Conservation (phyloP, 2,329 filamentous ascomycete genomes). For the Fusarium sp. region DNA sequence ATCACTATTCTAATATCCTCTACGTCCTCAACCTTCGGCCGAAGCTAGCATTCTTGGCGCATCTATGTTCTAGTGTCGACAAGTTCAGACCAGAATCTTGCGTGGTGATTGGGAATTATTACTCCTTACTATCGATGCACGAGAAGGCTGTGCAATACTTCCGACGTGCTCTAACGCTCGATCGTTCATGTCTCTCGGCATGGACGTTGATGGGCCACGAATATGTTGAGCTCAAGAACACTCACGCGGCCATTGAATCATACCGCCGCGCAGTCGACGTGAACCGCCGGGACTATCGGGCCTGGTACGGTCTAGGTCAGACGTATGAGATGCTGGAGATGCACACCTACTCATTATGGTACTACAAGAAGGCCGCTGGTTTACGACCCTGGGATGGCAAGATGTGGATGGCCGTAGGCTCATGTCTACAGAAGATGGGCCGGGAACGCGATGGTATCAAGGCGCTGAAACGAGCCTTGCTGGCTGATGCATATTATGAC, state of each 20-base stretch:
- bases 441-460: constrained; percentile 93
- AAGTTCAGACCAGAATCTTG: constrained; percentile 98
- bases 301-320: constrained; percentile 97
- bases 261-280: constrained; percentile 96
- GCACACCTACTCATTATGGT: constrained; percentile 97
- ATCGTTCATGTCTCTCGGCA: constrained; percentile 90
- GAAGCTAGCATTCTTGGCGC: constrained; percentile 92
- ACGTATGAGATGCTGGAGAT: constrained; percentile 98
- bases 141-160: constrained; percentile 99
- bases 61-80: constrained; percentile 91
- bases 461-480: constrained; percentile 90
- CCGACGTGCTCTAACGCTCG: constrained; percentile 89
- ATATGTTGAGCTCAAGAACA: constrained; percentile 98
- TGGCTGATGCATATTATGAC: constrained; percentile 90
- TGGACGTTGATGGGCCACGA: constrained; percentile 99
- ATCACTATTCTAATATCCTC: constrained; percentile 97
- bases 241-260: constrained; percentile 96
- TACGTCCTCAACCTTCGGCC: constrained; percentile 92
- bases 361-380: constrained; percentile 95
- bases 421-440: constrained; percentile 91
- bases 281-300: constrained; percentile 95
- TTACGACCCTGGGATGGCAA: constrained; percentile 97
- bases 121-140: constrained; percentile 92
- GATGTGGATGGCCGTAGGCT: constrained; percentile 98
- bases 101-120: constrained; percentile 97